Evolutionary conservation across 768 basidiomycete species (phyloP).

Genomic region (Boletus speciosus): DNA sequence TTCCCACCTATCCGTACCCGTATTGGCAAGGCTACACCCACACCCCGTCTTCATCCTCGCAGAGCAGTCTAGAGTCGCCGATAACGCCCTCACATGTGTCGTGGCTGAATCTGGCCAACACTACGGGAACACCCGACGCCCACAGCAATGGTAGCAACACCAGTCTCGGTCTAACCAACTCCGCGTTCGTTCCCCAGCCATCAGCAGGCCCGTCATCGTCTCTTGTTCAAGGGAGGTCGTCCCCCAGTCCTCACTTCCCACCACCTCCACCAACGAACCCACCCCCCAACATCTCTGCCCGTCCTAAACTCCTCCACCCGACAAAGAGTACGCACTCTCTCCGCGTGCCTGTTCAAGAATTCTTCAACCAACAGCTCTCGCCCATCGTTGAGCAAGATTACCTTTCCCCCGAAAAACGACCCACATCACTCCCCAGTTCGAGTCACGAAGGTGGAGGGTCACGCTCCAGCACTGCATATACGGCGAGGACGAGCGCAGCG

Average conservation of each 20-base stretch:
- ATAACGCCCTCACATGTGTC: constrained; percentile 39
- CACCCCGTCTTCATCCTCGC: constrained; percentile 28
- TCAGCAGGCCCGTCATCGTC: constrained; percentile 9
- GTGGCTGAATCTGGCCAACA: constrained; percentile 30
- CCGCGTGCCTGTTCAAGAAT: constrained; percentile 35
- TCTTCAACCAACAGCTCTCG: constrained; percentile 45
- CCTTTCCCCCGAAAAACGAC: constrained; percentile 46
- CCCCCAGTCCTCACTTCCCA: constrained; percentile 32
- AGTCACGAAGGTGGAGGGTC: constrained; percentile 26
- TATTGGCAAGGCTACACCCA: constrained; percentile 34
- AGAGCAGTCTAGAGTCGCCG: constrained; percentile 32
- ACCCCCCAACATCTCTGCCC: constrained; percentile 26
- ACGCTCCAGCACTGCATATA: constrained; percentile 28
- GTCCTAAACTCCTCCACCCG: constrained; percentile 31
- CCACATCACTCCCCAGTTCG: constrained; percentile 31
- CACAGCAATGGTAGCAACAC: constrained; percentile 4
- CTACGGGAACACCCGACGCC: constrained; percentile 6
- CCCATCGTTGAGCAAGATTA: constrained; percentile 68
- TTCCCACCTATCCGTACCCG: constrained; percentile 32
- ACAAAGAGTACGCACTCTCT: constrained; percentile 42
- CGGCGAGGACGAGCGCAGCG: constrained; percentile 32
- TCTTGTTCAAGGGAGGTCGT: constrained; percentile 19
- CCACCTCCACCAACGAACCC: constrained; percentile 31
- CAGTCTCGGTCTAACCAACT: background rate
- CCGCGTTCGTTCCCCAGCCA: background rate